Percentiles rank a stretch among this genome's conserved stretches.
phyloP scores from a whole-genome alignment of 768 basidiomycete species.

The Phaeolepiota aurea region DNA sequence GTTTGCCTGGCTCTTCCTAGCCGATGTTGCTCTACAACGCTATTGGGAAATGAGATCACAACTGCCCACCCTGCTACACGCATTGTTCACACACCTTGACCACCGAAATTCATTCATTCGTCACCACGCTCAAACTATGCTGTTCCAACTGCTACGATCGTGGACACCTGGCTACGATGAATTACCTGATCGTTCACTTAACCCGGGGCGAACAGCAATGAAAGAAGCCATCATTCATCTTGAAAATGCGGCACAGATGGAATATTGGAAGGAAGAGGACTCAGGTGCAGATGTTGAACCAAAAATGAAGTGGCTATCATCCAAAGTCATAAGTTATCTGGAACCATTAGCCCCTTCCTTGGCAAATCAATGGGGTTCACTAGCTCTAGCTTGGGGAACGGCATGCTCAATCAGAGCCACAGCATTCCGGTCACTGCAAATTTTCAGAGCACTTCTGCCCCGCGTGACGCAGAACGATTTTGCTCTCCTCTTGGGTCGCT shows the following conservation, averaged over 20 bases:
- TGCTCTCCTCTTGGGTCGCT: constrained; percentile 69
- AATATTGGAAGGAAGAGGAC: constrained; percentile 73
- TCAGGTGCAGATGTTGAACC: constrained; percentile 42
- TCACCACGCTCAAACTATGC: constrained; percentile 62
- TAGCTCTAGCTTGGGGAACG: constrained; percentile 80
- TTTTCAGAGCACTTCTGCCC: constrained; percentile 78
- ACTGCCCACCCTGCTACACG: constrained; percentile 70
- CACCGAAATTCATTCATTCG: constrained; percentile 66
- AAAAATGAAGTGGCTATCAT: constrained; percentile 64
- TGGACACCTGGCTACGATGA: constrained; percentile 77
- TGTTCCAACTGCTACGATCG: constrained; percentile 78
- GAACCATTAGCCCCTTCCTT: constrained; percentile 64
- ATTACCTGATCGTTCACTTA: constrained; percentile 46
- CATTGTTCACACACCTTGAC: constrained; percentile 76
- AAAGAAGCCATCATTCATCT: constrained; percentile 44
- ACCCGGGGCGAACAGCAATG: constrained; percentile 38
- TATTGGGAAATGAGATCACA: constrained; percentile 68
- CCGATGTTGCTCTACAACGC: constrained; percentile 67
- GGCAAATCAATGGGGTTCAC: constrained; percentile 67
- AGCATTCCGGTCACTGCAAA: constrained; percentile 83
- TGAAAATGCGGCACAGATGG: constrained; percentile 45
- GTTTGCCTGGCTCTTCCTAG: constrained; percentile 80
- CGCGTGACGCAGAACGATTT: constrained; percentile 63
- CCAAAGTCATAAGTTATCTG: constrained; percentile 57
- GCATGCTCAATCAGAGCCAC: constrained; percentile 78